Percentiles rank a stretch among this genome's conserved stretches.
These are phyloP conservation scores for Dothistroma pini DNA, from an alignment of 2,329 filamentous ascomycete genomes.

Conservation along the genomic window DNA sequence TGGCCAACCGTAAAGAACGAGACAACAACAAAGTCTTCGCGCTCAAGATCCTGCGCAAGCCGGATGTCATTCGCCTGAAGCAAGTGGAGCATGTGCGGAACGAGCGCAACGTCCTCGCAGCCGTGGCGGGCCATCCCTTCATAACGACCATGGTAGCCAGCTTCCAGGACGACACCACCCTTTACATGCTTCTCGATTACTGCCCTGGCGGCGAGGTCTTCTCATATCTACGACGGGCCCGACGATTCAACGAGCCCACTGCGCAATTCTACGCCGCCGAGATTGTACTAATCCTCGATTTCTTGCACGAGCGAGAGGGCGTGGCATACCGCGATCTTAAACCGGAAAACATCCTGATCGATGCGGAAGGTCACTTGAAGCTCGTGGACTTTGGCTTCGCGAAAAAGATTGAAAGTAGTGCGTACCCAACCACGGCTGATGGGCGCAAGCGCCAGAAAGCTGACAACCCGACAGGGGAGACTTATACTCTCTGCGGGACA, in stretches of 20 bases:
- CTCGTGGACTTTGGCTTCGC: conserved; percentile 84
- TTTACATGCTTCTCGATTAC: conserved; percentile 82
- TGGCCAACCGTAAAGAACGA: conserved; percentile 46
- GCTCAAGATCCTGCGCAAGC: conserved; percentile 70
- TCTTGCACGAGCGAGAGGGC: conserved; percentile 72
- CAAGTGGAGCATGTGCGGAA: conserved; percentile 84
- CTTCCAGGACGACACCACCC: conserved; percentile 72
- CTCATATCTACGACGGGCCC: conserved; percentile 72
- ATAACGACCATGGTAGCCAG: conserved; percentile 75
- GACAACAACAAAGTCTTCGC: conserved; percentile 64
- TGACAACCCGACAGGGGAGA: conserved; percentile 53
- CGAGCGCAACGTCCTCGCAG: conserved; percentile 72
- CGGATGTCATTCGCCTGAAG: conserved; percentile 72
- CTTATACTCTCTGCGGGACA: conserved; percentile 79
- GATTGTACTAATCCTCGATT: conserved; percentile 77
- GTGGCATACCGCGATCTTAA: conserved; percentile 81
- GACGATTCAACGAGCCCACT: conserved; percentile 73
- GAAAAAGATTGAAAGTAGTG: conserved; percentile 66
- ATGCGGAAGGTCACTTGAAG: conserved; percentile 74
- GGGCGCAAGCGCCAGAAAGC: conserved; percentile 10
- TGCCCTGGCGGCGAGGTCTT: conserved; percentile 82
- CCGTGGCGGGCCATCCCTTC: conserved; percentile 76
- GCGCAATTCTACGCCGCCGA: conserved; percentile 81
- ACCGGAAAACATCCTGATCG: conserved; percentile 76
- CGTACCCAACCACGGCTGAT: conserved; percentile 20